A percentile compares a stretch with the other conserved stretches of the same genome.
phyloP scores from a whole-genome alignment of 2,329 filamentous ascomycete species.

The Trichoderma breve region DNA sequence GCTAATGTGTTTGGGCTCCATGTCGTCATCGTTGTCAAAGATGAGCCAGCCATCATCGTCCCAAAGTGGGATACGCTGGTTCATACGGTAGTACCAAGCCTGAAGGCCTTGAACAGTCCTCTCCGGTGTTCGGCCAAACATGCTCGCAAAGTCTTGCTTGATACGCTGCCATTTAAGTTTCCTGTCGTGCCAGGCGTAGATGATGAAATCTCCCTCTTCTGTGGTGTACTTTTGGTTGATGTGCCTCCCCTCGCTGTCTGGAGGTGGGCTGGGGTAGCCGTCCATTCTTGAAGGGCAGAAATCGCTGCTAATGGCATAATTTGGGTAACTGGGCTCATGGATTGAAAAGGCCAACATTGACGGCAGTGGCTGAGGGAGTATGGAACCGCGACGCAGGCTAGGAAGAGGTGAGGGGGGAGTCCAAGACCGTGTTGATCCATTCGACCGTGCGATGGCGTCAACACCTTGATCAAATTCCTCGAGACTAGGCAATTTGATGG shows the following conservation, averaged over 20 bases:
- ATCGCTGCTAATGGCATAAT: constrained; percentile 27
- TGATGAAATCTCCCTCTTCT: constrained; percentile 45
- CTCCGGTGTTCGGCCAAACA: constrained; percentile 39
- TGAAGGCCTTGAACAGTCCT: constrained; percentile 42
- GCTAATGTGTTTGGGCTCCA: constrained; percentile 38
- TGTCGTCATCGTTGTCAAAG: constrained; percentile 40
- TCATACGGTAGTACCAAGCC: constrained; percentile 46
- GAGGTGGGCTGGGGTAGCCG: constrained; percentile 37
- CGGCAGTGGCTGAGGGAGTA: constrained; percentile 28
- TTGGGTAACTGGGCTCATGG: constrained; percentile 23
- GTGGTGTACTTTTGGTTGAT: constrained; percentile 46
- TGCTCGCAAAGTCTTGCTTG: constrained; percentile 39
- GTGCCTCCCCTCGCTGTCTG: constrained; percentile 38
- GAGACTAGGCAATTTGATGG: constrained; percentile 36
- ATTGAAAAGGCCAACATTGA: constrained; percentile 25
- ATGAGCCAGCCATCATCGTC: constrained; percentile 41
- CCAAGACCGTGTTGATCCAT: constrained; percentile 31
- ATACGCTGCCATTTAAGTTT: constrained; percentile 44
- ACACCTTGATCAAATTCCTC: constrained; percentile 40
- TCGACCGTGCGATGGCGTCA: constrained; percentile 35
- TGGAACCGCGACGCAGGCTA: constrained; percentile 26
- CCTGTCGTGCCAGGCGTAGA: constrained; percentile 45
- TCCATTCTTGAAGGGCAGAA: constrained; percentile 27
- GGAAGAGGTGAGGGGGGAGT: constrained; percentile 32
- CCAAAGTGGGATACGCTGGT: constrained; percentile 41